Evolutionary conservation across 1,139 yeast genomes (phyloP).

Genomic region (Hansenula sp.): DNA sequence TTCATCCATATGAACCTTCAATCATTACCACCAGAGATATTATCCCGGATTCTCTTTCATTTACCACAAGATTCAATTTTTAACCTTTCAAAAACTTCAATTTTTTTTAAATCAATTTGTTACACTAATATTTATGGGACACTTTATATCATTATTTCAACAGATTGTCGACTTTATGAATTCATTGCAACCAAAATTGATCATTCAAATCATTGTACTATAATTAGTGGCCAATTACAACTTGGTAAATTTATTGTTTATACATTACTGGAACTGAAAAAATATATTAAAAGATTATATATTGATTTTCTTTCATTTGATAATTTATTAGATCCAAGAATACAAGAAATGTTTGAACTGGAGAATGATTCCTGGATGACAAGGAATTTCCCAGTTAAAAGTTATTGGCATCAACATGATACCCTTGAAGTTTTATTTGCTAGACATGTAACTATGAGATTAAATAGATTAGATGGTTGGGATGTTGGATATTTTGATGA

Average conservation of each 20-base stretch:
- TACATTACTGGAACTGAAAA: not conserved
- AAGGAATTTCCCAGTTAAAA: too few relatives aligned
- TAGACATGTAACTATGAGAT: too few relatives aligned
- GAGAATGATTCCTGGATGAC: too few relatives aligned
- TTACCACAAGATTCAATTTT: not conserved
- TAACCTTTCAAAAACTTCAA: not conserved
- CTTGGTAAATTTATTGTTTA: not conserved
- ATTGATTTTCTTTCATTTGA: not conserved
- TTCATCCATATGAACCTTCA: not conserved
- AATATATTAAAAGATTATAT: not conserved
- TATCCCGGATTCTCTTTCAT: not conserved
- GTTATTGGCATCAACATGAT: too few relatives aligned
- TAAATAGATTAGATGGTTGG: too few relatives aligned
- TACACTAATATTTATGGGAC: conserved; percentile 6
- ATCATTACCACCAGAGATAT: not conserved
- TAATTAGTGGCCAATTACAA: not conserved
- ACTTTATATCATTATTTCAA: conserved; percentile 2
- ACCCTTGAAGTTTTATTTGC: too few relatives aligned
- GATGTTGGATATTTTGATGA: too few relatives aligned
- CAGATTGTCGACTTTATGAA: not conserved
- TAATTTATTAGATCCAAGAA: not conserved
- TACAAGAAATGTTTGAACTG: not conserved
- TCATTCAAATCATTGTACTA: not conserved
- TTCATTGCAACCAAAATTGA: not conserved
- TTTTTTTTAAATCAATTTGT: not conserved